These are phyloP conservation scores for Carex myosuroides DNA, from an alignment of 176 grass and related monocot species.

Conservation along the genomic window DNA sequence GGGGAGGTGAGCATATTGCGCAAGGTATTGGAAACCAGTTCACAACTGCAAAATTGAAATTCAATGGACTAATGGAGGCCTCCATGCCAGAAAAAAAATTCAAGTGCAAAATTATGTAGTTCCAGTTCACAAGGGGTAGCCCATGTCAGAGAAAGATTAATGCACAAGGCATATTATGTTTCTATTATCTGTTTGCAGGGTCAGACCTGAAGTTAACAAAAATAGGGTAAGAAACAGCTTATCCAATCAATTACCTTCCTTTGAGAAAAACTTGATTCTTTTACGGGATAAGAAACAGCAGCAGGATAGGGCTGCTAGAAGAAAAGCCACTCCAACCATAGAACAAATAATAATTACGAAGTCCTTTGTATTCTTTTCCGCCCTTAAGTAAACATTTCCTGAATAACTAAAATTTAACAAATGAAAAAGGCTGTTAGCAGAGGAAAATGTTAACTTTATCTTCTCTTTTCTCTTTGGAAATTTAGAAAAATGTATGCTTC, in stretches of 20 bases:
- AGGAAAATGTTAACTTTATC: not conserved
- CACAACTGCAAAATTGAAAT: not conserved
- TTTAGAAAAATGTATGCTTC: not conserved
- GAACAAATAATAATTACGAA: conserved; percentile 44
- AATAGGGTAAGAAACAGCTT: not conserved
- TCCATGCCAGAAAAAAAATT: too few species aligned
- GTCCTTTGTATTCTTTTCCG: conserved; percentile 35
- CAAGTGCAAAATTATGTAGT: too few species aligned
- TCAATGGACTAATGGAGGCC: too few species aligned
- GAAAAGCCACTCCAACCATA: conserved; percentile 34
- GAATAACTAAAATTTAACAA: conserved; percentile 40
- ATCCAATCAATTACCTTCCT: conserved; percentile 27
- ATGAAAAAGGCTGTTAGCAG: not conserved
- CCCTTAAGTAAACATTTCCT: conserved; percentile 39
- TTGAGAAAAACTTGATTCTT: conserved; percentile 20
- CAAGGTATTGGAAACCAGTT: conserved; percentile 70
- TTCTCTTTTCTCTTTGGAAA: not conserved
- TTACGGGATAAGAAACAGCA: conserved; percentile 44
- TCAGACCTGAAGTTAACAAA: not conserved
- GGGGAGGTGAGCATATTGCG: conserved; percentile 97
- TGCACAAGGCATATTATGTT: too few species aligned
- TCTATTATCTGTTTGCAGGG: not conserved
- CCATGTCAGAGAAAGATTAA: too few species aligned
- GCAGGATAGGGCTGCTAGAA: conserved; percentile 37
- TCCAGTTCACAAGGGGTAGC: too few species aligned